These are phyloP conservation scores for Botryobasidium botryosum DNA, from an alignment of 768 basidiomycete species.

Conservation along the genomic window DNA sequence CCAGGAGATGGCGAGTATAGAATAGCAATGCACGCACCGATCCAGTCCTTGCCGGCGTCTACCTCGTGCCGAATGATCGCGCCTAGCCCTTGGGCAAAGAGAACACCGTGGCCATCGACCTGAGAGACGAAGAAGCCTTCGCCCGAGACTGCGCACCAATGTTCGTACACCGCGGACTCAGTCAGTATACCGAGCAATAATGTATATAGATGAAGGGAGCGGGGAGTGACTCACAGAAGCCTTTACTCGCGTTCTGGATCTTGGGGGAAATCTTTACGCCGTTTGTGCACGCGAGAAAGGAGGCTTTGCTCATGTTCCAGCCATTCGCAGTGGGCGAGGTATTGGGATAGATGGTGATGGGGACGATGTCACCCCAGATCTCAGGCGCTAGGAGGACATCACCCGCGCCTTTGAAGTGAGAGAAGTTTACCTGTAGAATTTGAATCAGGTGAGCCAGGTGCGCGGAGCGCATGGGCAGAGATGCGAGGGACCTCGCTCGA, in stretches of 20 bases:
- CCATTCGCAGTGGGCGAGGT: too few relatives aligned
- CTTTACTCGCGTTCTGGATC: constrained; percentile 19
- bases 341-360: constrained; percentile 18
- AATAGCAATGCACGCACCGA: constrained; percentile 11
- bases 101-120: constrained; percentile 16
- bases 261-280: constrained; percentile 17
- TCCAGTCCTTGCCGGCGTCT: constrained; percentile 19
- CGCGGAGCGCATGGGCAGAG: too few relatives aligned
- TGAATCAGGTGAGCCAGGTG: neutral
- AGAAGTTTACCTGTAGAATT: too few relatives aligned
- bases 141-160: constrained; percentile 21
- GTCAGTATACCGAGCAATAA: too few relatives aligned
- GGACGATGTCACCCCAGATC: constrained; percentile 22
- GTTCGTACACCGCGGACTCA: too few relatives aligned
- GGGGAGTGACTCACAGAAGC: constrained; percentile 16
- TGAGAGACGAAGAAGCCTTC: constrained; percentile 20
- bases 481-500: neutral
- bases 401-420: too few relatives aligned
- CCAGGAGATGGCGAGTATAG: too few relatives aligned
- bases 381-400: constrained; percentile 21
- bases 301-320: constrained; percentile 20
- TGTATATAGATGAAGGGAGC: too few relatives aligned
- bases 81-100: constrained; percentile 21
- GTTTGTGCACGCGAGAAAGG: constrained; percentile 19
- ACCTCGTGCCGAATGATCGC: constrained; percentile 19